A percentile compares a stretch with the other conserved stretches of the same genome.
Conservation (phyloP, 2,329 filamentous ascomycete genomes). For the Apiospora malaysiana region DNA sequence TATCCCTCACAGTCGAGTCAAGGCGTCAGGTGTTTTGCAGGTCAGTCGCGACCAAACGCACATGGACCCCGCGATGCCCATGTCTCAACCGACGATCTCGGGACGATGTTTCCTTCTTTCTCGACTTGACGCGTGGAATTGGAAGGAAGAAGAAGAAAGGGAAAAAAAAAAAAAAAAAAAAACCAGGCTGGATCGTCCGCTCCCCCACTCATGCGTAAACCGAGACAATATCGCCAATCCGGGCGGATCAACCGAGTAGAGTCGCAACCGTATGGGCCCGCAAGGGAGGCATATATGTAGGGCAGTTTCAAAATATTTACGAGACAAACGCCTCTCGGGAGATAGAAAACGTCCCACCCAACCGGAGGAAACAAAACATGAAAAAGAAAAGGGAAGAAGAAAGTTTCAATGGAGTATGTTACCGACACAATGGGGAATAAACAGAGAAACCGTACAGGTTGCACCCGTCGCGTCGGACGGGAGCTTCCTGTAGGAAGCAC, state of each 20-base stretch:
- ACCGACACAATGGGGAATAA: neutral
- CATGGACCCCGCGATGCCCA: neutral
- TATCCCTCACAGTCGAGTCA: slow-evolving; percentile 2
- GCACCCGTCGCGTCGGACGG: slow-evolving; percentile 2
- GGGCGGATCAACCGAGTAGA: slow-evolving; percentile 6
- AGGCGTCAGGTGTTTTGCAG: slow-evolving; percentile 5
- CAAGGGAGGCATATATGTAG: neutral
- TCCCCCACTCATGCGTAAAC: neutral
- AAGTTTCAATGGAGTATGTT: neutral
- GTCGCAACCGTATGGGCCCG: neutral
- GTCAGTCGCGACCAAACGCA: neutral
- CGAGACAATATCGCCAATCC: slow-evolving; percentile 12
- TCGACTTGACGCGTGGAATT: neutral
- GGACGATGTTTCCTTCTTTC: neutral
- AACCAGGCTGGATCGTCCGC: neutral
- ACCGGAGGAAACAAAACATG: neutral
- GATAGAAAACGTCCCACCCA: slow-evolving; percentile 12
- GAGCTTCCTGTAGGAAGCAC: neutral
- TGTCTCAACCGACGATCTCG: neutral
- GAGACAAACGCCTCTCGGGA: neutral
- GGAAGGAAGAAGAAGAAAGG: neutral
- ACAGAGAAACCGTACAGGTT: neutral
- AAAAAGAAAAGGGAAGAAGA: neutral
- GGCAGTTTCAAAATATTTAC: neutral
- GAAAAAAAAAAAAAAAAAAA: too few species aligned